Evolutionary conservation across 139 green algal genomes (phyloP), one percentile per base, ranked within the genome.

Genomic region (Chlorella vulgaris): DNA sequence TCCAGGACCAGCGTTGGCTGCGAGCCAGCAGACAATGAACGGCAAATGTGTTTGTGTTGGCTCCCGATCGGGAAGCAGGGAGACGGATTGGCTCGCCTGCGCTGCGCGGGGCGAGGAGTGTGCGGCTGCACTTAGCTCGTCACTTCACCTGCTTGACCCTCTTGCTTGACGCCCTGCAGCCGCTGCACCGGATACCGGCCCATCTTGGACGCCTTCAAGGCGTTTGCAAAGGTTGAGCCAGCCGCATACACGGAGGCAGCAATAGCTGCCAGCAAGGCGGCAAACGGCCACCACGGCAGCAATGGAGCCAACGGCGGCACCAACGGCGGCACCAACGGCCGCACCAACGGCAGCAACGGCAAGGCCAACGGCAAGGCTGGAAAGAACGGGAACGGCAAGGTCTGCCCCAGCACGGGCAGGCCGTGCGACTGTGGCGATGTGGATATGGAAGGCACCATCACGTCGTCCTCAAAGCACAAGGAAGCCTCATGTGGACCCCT

Each of bases 111-210:
- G n/a, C n/a, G n/a, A n/a, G n/a, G n/a, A n/a, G n/a, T n/a, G n/a
- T n/a, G n/a, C n/a, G n/a, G n/a, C n/a, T n/a, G n/a, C n/a, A 10
- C 15, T 10, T 58, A 58, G 47, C 47, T 15, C 10, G 47, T 58
- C 47, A 58, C 15, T 10, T 15, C 13, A 24, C 47, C 47, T 15
- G 15, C 47, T 15, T 15, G 10, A 15, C 47, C 47, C 15, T 58
- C 13, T 58, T 58, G 47, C 55, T 21, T 21, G 21, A 21, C 51
- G 31, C 71, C 36, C 13, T 61, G 69, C 80, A 81, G 80, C 85
- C 92, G 96, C 38, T 99, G 96, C 85, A 99, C 96, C 0, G 96
- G 96, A 18, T 99, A 99, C 85, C 88, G 96, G 2, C 96, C 96
- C 19, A 99, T 99, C 78, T 84, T 99, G 40, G 95, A 99, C 61